A percentile compares a stretch with the other conserved stretches of the same genome.
These are phyloP conservation scores for Glycine tomentella DNA, from an alignment of 306 rosid species.

Conservation along the genomic window DNA sequence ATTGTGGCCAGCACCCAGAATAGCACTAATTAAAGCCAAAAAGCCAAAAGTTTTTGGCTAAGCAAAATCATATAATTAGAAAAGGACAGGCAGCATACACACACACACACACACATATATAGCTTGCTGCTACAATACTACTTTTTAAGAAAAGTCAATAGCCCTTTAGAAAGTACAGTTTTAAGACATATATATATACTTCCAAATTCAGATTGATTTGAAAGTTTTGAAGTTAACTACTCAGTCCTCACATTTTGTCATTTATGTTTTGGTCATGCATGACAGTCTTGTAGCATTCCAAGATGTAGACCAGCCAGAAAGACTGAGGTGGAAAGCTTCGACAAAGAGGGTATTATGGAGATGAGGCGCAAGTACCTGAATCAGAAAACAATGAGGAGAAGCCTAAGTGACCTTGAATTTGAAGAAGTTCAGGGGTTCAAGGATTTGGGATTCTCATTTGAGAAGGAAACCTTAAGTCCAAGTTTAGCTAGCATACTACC, in stretches of 20 bases:
- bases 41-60: slow-evolving; percentile 39
- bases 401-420: slow-evolving; percentile 75
- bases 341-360: slow-evolving; percentile 58
- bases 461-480: slow-evolving; percentile 65
- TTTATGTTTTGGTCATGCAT: slow-evolving; percentile 34
- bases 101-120: background rate
- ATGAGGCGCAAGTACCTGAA: slow-evolving; percentile 52
- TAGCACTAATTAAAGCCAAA: slow-evolving; percentile 28
- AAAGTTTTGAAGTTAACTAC: slow-evolving; percentile 2
- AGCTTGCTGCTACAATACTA: slow-evolving; percentile 6
- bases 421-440: slow-evolving; percentile 95
- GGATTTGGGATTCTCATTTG: slow-evolving; percentile 93
- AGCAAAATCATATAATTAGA: slow-evolving; percentile 36
- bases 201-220: slow-evolving; percentile 37
- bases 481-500: slow-evolving; percentile 78
- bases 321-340: slow-evolving; percentile 47
- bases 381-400: slow-evolving; percentile 62
- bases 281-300: slow-evolving; percentile 63
- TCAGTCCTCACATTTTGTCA: slow-evolving; percentile 10
- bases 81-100: slow-evolving; percentile 30
- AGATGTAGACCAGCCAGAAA: slow-evolving; percentile 48
- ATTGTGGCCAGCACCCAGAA: slow-evolving; percentile 27
- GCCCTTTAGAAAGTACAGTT: slow-evolving; percentile 6
- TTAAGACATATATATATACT: slow-evolving; percentile 3
- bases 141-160: slow-evolving; percentile 24